Conservation (phyloP, 1,284 basidiomycete species). For the Cryptococcus sp. region DNA sequence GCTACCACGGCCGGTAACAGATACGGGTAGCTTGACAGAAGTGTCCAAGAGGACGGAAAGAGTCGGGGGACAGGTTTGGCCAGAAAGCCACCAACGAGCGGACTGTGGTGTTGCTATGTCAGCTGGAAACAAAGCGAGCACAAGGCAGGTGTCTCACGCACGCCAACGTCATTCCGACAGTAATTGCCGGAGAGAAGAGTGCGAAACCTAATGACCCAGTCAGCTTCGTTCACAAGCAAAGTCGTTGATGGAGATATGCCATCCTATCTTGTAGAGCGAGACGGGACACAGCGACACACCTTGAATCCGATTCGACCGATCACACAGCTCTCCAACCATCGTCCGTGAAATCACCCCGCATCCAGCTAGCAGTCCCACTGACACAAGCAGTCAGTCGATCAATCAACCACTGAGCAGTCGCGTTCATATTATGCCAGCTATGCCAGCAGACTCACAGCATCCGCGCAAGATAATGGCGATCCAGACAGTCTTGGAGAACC, state of each 20-base stretch:
- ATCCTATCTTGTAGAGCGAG: not conserved
- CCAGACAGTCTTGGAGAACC: slow-evolving; percentile 26
- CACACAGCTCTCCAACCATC: slow-evolving; percentile 46
- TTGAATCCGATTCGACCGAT: slow-evolving; percentile 41
- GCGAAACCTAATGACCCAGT: slow-evolving; percentile 32
- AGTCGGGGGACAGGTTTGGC: slow-evolving; percentile 38
- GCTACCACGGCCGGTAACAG: slow-evolving; percentile 42
- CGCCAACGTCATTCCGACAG: slow-evolving; percentile 40
- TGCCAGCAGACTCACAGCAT: slow-evolving; percentile 24
- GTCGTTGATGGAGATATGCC: not conserved
- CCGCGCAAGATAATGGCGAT: slow-evolving; percentile 28
- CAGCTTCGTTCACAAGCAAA: not conserved
- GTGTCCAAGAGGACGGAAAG: slow-evolving; percentile 26
- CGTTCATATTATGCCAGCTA: not conserved
- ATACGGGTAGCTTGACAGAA: slow-evolving; percentile 38
- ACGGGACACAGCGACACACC: slow-evolving; percentile 14
- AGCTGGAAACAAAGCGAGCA: not conserved
- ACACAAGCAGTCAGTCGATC: not conserved
- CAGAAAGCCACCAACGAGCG: slow-evolving; percentile 43
- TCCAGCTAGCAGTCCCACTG: slow-evolving; percentile 42
- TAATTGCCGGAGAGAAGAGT: slow-evolving; percentile 40
- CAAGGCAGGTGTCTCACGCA: slow-evolving; percentile 14
- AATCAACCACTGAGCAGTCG: not conserved
- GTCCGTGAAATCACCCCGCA: slow-evolving; percentile 44
- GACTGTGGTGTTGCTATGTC: slow-evolving; percentile 16